Base-by-base conservation (phyloP, 2,329 filamentous ascomycete genomes). In the Epichloe gansuensis region DNA sequence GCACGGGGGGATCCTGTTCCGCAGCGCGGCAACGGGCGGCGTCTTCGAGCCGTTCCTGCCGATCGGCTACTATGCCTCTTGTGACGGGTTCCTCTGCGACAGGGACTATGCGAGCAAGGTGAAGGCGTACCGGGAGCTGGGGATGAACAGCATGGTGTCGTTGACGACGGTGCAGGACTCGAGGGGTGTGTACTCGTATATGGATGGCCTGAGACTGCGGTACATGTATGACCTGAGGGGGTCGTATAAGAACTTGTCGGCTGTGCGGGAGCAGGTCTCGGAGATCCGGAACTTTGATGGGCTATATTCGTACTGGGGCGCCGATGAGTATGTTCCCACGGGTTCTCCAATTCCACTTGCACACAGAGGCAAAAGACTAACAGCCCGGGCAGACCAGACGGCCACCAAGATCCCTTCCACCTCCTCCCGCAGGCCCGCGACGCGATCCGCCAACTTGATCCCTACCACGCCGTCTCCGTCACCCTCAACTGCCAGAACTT, bases 401-500 rank as follows among this genome's bases (percentile, higher is more conserved):
- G 79, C 21, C 71, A 71, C 62, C 71, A 76, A 51, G 72, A 81
- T 57, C 72, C 77, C 5, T 71, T 81, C 51, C 67, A 74, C 53
- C 68, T 69, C 0, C 71, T 77, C 0, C 53, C 56, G 2, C 55
- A 65, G 21, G 68, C 73, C 0, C 71, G 75, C 58, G 60, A 69
- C 36, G 59, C 70, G 5, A 71, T 81, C 59, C 69, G 69, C 53
- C 54, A 60, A 0, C 62, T 81, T 1, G 80, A 84, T 62, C 76
- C 75, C 0, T 83, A 82, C 63, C 80, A 83, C 64, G 79, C 80
- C 0, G 73, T 80, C 2, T 74, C 74, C 2, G 66, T 82, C 4
- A 75, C 74, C 2, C 71, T 84, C 44, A 83, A 82, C 65, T 83
- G 80, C 68, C 71, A 74, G 51, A 75, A 83, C 64, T 82, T 79